phyloP scores from a whole-genome alignment of 2,329 filamentous ascomycete species.

The Verticillium alfalfae region DNA sequence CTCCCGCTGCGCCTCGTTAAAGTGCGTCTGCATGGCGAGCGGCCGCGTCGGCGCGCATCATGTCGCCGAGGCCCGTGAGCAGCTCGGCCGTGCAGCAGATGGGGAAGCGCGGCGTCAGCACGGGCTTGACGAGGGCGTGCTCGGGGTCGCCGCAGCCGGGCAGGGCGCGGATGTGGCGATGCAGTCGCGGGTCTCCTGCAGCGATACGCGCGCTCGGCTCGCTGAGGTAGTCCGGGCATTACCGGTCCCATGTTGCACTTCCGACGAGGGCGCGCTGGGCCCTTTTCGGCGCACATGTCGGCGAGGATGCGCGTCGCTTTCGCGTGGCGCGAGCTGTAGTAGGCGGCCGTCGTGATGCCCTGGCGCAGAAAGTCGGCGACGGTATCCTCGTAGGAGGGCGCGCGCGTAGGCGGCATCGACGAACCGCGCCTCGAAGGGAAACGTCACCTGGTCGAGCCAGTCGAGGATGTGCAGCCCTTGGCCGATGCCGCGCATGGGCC shows the following conservation, averaged over 20 bases:
- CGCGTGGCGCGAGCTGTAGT: conserved; percentile 52
- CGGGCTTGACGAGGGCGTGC: conserved; percentile 36
- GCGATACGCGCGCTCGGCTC: conserved; percentile 42
- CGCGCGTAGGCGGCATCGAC: conserved; percentile 45
- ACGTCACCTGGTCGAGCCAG: conserved; percentile 61
- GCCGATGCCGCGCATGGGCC: conserved; percentile 40
- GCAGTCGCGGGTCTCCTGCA: conserved; percentile 42
- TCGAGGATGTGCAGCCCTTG: conserved; percentile 51
- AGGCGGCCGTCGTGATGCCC: conserved; percentile 56
- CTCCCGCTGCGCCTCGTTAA: conserved; percentile 60
- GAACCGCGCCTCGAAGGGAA: conserved; percentile 59
- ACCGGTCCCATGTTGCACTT: conserved; percentile 60
- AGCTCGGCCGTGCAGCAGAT: conserved; percentile 53
- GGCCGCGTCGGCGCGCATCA: conserved; percentile 39
- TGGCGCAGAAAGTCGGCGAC: conserved; percentile 56
- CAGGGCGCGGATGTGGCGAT: conserved; percentile 39
- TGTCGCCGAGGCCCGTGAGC: conserved; percentile 47
- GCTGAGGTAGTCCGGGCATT: conserved; percentile 46
- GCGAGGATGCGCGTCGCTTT: conserved; percentile 53
- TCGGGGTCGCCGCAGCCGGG: conserved; percentile 4
- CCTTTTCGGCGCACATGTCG: conserved; percentile 42
- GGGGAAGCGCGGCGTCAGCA: conserved; percentile 56
- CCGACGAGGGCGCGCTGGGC: conserved; percentile 57
- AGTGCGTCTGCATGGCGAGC: conserved; percentile 60
- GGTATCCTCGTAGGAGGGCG: conserved; percentile 41